Evolutionary conservation across 1,284 basidiomycete genomes (phyloP).

Genomic region (Sanguinoderma infundibulare): DNA sequence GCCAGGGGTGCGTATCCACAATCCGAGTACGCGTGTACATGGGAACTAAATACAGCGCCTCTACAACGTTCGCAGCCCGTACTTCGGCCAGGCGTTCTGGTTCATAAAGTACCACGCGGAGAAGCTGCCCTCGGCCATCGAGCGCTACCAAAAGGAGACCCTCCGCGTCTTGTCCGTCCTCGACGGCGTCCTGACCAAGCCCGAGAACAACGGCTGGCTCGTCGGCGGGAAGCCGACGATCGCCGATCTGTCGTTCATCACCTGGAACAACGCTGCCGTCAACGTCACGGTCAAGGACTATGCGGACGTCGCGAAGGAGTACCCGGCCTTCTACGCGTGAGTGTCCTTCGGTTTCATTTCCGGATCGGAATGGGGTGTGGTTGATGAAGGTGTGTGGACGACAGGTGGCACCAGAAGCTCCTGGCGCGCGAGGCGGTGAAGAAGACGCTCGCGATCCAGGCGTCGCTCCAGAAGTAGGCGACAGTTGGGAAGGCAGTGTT

Average conservation of each 20-base stretch:
- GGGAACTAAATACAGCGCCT: not conserved
- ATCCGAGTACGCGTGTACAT: not conserved
- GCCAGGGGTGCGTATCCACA: conserved; percentile 27
- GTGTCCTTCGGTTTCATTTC: not conserved
- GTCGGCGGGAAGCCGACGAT: conserved; percentile 30
- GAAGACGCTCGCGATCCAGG: conserved; percentile 9
- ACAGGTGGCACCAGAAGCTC: conserved; percentile 17
- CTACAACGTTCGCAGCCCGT: conserved; percentile 18
- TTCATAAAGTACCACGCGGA: conserved; percentile 32
- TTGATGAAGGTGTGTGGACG: not conserved
- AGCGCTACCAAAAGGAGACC: conserved; percentile 39
- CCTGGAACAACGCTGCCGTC: conserved; percentile 24
- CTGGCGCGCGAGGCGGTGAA: conserved; percentile 7
- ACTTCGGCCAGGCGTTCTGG: conserved; percentile 35
- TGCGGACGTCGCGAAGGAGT: conserved; percentile 20
- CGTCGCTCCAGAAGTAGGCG: not conserved
- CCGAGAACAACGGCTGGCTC: conserved; percentile 19
- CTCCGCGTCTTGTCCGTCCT: conserved; percentile 38
- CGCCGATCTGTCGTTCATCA: conserved; percentile 30
- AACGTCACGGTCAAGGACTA: conserved; percentile 12
- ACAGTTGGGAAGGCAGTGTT: too few relatives aligned
- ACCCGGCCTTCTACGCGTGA: conserved; percentile 22
- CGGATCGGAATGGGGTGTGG: not conserved
- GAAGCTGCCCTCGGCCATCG: conserved; percentile 32
- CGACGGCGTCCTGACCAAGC: conserved; percentile 33